These are phyloP conservation scores for Whalleya microplaca DNA, from an alignment of 2,329 filamentous ascomycete genomes.

Conservation along the genomic window DNA sequence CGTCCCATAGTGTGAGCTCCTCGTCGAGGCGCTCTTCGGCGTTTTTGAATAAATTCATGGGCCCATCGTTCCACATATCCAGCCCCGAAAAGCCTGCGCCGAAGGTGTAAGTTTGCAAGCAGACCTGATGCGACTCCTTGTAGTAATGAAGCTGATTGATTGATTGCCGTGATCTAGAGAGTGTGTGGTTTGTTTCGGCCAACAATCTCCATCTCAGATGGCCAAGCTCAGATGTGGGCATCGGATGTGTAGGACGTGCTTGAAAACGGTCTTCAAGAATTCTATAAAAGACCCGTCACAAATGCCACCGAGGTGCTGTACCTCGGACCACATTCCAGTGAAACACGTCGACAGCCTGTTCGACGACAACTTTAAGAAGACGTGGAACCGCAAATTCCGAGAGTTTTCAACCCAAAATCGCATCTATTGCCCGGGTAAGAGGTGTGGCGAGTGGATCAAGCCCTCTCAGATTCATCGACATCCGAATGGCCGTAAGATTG, in stretches of 20 bases:
- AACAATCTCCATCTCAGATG: slow-evolving; percentile 64
- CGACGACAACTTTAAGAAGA: slow-evolving; percentile 71
- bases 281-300: slow-evolving; percentile 77
- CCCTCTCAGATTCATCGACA: slow-evolving; percentile 66
- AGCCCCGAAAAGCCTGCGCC: slow-evolving; percentile 30
- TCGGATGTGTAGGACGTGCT: slow-evolving; percentile 77
- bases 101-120: slow-evolving; percentile 33
- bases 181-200: slow-evolving; percentile 75
- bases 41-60: slow-evolving; percentile 40
- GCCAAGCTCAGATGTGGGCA: slow-evolving; percentile 78
- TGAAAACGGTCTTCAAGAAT: slow-evolving; percentile 74
- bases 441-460: slow-evolving; percentile 81
- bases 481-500: slow-evolving; percentile 64
- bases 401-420: slow-evolving; percentile 76
- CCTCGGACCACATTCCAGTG: slow-evolving; percentile 70
- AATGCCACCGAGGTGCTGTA: slow-evolving; percentile 87
- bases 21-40: slow-evolving; percentile 41
- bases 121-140: slow-evolving; percentile 28
- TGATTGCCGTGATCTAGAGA: slow-evolving; percentile 51
- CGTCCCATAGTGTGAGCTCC: slow-evolving; percentile 42
- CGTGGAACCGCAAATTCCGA: slow-evolving; percentile 80
- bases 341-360: slow-evolving; percentile 79
- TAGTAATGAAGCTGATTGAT: slow-evolving; percentile 23
- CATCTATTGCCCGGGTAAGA: slow-evolving; percentile 74
- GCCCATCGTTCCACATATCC: slow-evolving; percentile 29